Base-by-base conservation (phyloP, 345 rosid genomes). In the Hibiscus tridactylites region DNA sequence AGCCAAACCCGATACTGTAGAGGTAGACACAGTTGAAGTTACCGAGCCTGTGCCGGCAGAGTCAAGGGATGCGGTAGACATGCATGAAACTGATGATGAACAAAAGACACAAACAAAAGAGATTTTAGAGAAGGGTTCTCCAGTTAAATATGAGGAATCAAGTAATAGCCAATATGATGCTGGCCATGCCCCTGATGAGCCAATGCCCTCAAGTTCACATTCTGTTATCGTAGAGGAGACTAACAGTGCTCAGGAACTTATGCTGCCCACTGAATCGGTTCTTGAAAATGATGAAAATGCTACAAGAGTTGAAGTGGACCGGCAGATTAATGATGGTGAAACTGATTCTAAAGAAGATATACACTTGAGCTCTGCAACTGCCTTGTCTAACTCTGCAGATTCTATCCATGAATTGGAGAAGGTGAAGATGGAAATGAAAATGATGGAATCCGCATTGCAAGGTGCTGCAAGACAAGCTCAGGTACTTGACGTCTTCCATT, bases 401-500 rank as follows among this genome's bases (percentile, higher is more conserved):
- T 72, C 83, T 49, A 42, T 70, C 68, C 76, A 73, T 67, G 97
- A 96, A 81, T 68, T 96, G 76, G 96, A 85, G 84, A 96, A 83
- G 78, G 77, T 89, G 67, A 96, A 86, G 83, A 87, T 68, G 81
- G 98, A 96, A 80, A 83, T 91, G 89, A 87, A 91, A 79, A 87
- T 91, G 94, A 89, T 96, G 88, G 99, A 96, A 85, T 78, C 87
- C 50, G 99, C 99, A 69, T 77, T 96, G 79, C 97, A 88, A 80
- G 96, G 98, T 82, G 99, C 99, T 82, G 99, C 99, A 71, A 92
- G 97, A 84, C 99, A 92, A 90, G 89, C 99, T 65, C 98, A 96
- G 99, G 99, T 96, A 88, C 80, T 71, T 79, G 8, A 46, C 66
- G 3, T 58, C 17, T 37, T 9, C 53, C 5, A 37, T 68, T 39